Conservation (phyloP, 2,329 filamentous ascomycete species). For the Cladobotryum mycophilum region DNA sequence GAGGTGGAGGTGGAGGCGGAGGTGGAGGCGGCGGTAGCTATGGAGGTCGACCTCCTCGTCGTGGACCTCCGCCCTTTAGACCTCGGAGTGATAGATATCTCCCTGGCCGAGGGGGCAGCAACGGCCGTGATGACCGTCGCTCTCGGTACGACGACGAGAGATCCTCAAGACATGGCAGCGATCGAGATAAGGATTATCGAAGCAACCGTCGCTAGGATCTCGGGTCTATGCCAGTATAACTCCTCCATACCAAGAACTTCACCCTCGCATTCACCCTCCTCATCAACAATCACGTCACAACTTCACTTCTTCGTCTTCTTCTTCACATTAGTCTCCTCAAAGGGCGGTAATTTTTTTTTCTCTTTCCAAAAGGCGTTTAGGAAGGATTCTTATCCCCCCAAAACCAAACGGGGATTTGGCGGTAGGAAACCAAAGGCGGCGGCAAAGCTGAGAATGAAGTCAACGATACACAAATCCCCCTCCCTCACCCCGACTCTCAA, state of each 20-base stretch:
- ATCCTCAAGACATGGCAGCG: slow-evolving; percentile 1
- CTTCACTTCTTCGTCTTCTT: too few species aligned
- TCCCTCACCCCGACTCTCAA: too few species aligned
- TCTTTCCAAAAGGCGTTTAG: too few species aligned
- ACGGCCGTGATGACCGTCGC: slow-evolving; percentile 17
- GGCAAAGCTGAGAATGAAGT: too few species aligned
- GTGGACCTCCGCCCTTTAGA: slow-evolving; percentile 19
- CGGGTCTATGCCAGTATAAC: neutral
- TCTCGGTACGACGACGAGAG: slow-evolving; percentile 17
- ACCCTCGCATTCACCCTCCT: too few species aligned
- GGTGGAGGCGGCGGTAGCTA: slow-evolving; percentile 19
- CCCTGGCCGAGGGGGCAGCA: slow-evolving; percentile 20
- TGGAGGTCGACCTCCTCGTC: slow-evolving; percentile 23
- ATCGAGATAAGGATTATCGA: slow-evolving; percentile 7
- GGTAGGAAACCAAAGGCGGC: too few species aligned
- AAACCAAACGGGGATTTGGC: too few species aligned
- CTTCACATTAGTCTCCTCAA: too few species aligned
- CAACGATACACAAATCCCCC: too few species aligned
- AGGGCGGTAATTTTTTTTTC: too few species aligned
- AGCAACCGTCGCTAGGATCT: slow-evolving; percentile 10
- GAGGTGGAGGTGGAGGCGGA: slow-evolving; percentile 22
- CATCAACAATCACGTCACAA: too few species aligned
- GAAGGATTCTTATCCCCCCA: too few species aligned
- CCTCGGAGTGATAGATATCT: slow-evolving; percentile 29
- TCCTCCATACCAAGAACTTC: neutral